Evolutionary conservation across 352 stramenopile genomes (phyloP).

Genomic region (Phytopythium ostracodes): DNA sequence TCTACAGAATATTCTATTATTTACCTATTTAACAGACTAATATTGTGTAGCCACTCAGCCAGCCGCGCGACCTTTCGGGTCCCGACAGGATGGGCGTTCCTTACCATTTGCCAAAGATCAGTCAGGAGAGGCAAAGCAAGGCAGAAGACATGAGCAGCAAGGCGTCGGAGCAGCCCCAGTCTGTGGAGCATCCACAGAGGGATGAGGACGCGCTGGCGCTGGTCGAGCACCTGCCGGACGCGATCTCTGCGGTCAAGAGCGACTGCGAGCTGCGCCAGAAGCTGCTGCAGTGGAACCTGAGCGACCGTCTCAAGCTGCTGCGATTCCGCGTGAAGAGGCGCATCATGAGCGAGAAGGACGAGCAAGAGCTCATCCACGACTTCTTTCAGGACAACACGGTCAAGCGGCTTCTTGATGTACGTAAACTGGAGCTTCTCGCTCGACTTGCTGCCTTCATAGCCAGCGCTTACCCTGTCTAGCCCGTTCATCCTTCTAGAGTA

Average conservation of each 20-base stretch:
- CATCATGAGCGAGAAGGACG: conserved; percentile 33
- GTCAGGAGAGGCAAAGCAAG: no score
- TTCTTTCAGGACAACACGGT: conserved; percentile 52
- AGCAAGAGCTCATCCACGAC: conserved; percentile 31
- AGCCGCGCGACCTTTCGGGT: neutral
- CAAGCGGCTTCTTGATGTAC: conserved; percentile 27
- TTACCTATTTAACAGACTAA: no score
- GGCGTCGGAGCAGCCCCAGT: neutral
- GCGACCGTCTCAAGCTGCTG: conserved; percentile 44
- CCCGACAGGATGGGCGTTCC: no score
- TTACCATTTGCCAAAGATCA: no score
- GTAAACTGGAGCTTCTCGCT: neutral
- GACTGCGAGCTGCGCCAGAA: conserved; percentile 59
- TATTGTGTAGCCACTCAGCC: no score
- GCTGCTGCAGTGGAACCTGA: conserved; percentile 78
- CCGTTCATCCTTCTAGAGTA: no score
- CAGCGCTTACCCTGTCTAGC: no score
- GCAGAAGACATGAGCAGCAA: neutral
- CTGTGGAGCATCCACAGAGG: neutral
- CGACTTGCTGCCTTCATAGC: neutral
- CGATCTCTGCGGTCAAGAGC: conserved; percentile 33
- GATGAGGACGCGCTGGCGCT: neutral
- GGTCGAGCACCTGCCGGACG: conserved; percentile 49
- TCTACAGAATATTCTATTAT: no score
- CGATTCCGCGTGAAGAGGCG: conserved; percentile 55